A percentile compares a stretch with the other conserved stretches of the same genome.
phyloP scores from a whole-genome alignment of 768 basidiomycete genomes.

The Sarcomyxa edulis region DNA sequence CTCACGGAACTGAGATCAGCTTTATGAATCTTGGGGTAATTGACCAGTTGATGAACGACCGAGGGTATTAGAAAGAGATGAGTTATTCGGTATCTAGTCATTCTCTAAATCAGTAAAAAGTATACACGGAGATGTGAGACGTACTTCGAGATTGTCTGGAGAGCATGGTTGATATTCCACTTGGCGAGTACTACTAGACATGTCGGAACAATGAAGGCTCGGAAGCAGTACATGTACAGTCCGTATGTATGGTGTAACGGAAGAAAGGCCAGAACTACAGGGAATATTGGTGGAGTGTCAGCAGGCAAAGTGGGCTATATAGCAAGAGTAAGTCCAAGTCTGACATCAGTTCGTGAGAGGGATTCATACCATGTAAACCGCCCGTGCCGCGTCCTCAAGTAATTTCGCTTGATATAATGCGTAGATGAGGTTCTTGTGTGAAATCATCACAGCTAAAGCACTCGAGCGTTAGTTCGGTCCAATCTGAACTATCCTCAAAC shows the following conservation, averaged over 20 bases:
- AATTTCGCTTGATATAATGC: slow-evolving; percentile 35
- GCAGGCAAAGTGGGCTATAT: no score
- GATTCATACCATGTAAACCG: slow-evolving; percentile 38
- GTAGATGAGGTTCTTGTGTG: slow-evolving; percentile 59
- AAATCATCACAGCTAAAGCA: slow-evolving; percentile 75
- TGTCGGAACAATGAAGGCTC: slow-evolving; percentile 34
- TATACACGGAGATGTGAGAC: no score
- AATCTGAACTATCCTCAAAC: no score
- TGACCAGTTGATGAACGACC: slow-evolving; percentile 57
- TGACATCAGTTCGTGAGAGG: no score
- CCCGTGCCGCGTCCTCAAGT: slow-evolving; percentile 17
- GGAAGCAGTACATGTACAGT: slow-evolving; percentile 47
- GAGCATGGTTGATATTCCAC: slow-evolving; percentile 51
- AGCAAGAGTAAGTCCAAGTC: no score
- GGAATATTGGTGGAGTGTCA: slow-evolving; percentile 42
- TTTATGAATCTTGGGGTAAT: slow-evolving; percentile 42
- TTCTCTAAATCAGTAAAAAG: no score
- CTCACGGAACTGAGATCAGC: slow-evolving; percentile 50
- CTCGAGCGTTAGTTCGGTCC: no score
- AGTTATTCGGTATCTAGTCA: slow-evolving; percentile 54
- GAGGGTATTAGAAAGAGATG: slow-evolving; percentile 56
- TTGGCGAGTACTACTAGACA: slow-evolving; percentile 50
- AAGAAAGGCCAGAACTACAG: slow-evolving; percentile 50
- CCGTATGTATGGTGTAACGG: slow-evolving; percentile 70
- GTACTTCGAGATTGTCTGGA: slow-evolving; percentile 57